Conservation (phyloP, 768 basidiomycete species). For the Paxillus involutus region DNA sequence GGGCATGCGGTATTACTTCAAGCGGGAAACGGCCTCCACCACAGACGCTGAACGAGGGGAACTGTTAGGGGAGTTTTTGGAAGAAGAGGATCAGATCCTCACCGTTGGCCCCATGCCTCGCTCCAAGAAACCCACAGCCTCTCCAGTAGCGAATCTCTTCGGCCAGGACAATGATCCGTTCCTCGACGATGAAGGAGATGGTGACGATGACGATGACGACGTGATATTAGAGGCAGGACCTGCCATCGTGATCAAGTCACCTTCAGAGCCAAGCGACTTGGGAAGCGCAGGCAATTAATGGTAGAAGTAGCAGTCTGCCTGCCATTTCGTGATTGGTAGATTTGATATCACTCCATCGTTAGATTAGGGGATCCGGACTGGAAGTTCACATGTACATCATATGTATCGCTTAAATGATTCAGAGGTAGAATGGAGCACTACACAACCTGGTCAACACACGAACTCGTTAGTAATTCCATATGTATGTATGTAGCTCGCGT, state of each 20-base stretch:
- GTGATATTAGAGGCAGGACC: constrained; percentile 77
- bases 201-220: constrained; percentile 68
- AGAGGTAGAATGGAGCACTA: no score
- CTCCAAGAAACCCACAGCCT: constrained; percentile 39
- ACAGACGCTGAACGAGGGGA: constrained; percentile 36
- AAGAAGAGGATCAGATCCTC: constrained; percentile 49
- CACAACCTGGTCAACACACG: no score
- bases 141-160: constrained; percentile 29
- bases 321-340: constrained; percentile 3
- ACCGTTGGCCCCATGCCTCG: constrained; percentile 54
- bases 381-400: no score
- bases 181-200: constrained; percentile 42
- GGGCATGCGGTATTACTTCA: constrained; percentile 81
- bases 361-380: no score
- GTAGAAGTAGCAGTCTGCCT: constrained; percentile 4
- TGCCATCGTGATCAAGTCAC: constrained; percentile 45
- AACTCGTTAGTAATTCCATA: no score
- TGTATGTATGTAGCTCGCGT: no score
- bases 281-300: constrained; percentile 22
- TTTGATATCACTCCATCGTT: no score
- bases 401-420: no score
- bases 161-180: constrained; percentile 39
- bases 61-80: constrained; percentile 33
- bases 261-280: constrained; percentile 21
- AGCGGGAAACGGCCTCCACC: constrained; percentile 50